Evolutionary conservation across 1,284 basidiomycete genomes (phyloP), one percentile per base, ranked within the genome.

Genomic region (Ceratobasidium papillatum): DNA sequence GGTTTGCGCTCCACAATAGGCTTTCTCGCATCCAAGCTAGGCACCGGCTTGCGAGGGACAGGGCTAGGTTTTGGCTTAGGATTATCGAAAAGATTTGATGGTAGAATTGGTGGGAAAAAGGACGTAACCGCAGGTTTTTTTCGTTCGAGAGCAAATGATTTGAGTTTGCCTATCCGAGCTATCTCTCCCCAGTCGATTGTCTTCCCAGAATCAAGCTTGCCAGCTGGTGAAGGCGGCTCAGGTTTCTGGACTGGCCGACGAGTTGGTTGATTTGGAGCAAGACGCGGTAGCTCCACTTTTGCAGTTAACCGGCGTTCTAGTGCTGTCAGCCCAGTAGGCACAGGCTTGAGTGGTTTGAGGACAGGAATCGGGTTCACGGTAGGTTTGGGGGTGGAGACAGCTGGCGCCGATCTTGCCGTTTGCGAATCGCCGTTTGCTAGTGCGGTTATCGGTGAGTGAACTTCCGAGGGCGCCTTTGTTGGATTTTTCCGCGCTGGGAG

Each of bases 181-280:
- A 68, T 41, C 51, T 52, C 65, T 38, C 65, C 65, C 65, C 65
- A 68, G 36, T 68, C 65, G 27, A 68, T 68, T 3, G 65, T 68
- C 19, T 65, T 49, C 11, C n/a, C n/a, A 8, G 65, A 49, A 5
- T 43, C 51, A 8, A 30, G 32, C 25, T 68, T 36, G n/a, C 17
- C 32, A 19, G 27, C 17, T n/a, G 49, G 65, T 36, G 36, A 25
- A 1, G 65, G 34, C 11, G 34, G 14, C n/a, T 68, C 36, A 19
- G 47, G 51, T 11, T 25, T 38, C 19, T 41, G 49, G 5, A 17
- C 51, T 14, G 49, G 51, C 36, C 56, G 38, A 14, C 51, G 65
- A 51, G 32, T 17, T 12, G 30, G 49, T 19, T 27, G 49, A n/a
- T 4, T 27, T 19, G 36, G 14, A 17, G 34, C 9, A 54, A 25